Percentiles rank a stretch among this genome's conserved stretches.
These are phyloP conservation scores for Aquilaria sinensis DNA, from an alignment of 345 rosid species.

Conservation along the genomic window DNA sequence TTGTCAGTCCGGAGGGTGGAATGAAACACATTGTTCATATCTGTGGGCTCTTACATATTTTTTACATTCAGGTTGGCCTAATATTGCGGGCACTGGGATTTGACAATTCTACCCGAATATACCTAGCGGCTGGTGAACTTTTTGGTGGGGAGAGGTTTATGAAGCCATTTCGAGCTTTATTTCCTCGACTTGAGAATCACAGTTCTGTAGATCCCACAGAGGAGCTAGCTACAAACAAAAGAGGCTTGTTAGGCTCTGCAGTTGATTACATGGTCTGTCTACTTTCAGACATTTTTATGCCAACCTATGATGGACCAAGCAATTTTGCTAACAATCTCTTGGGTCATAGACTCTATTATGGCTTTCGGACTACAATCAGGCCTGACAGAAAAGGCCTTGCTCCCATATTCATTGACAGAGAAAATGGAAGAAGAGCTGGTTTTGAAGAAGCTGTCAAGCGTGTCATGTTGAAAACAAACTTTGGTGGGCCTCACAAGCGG, in stretches of 20 bases:
- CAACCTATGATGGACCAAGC: constrained; percentile 99
- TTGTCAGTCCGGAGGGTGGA: background rate
- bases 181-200: constrained; percentile 91
- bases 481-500: constrained; percentile 93
- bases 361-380: constrained; percentile 90
- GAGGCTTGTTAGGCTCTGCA: constrained; percentile 89
- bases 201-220: constrained; percentile 77
- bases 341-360: constrained; percentile 96
- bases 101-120: constrained; percentile 83
- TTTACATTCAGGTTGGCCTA: constrained; percentile 76
- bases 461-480: constrained; percentile 79
- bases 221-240: constrained; percentile 55
- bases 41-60: constrained; percentile 1
- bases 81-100: constrained; percentile 85
- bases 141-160: constrained; percentile 92
- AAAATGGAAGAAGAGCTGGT: constrained; percentile 53
- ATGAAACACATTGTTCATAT: background rate
- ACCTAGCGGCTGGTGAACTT: constrained; percentile 92
- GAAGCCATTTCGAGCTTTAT: constrained; percentile 73
- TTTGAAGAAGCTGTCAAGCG: constrained; percentile 81
- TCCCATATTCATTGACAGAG: constrained; percentile 68
- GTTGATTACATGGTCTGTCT: constrained; percentile 99
- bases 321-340: constrained; percentile 97
- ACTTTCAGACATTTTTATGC: constrained; percentile 93
- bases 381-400: constrained; percentile 94